Evolutionary conservation across 2,329 filamentous ascomycete species (phyloP).

Genomic region (Lizonia empirigonia): DNA sequence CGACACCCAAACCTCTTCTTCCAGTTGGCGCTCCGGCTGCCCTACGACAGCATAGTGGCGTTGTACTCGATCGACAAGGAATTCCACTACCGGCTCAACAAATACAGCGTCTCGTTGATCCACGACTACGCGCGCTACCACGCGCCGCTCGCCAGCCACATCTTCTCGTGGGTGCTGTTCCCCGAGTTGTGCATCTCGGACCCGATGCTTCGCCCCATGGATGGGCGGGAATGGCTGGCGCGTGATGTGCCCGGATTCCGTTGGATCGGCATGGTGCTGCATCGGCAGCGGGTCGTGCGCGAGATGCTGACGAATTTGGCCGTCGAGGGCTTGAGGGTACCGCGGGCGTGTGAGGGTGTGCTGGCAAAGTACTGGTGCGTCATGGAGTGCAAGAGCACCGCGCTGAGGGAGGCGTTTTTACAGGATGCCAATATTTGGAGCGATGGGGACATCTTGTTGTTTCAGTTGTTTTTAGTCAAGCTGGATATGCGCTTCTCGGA

Average conservation of each 20-base stretch:
- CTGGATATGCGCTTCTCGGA: constrained; percentile 72
- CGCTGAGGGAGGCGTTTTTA: constrained; percentile 61
- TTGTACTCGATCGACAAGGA: constrained; percentile 50
- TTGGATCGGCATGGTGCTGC: constrained; percentile 70
- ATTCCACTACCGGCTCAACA: constrained; percentile 48
- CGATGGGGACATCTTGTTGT: constrained; percentile 64
- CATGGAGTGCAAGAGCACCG: constrained; percentile 68
- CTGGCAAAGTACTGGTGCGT: constrained; percentile 71
- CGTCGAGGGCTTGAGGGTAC: constrained; percentile 60
- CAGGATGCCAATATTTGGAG: constrained; percentile 61
- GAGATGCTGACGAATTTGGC: constrained; percentile 65
- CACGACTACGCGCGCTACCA: constrained; percentile 59
- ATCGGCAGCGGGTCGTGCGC: constrained; percentile 52
- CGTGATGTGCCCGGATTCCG: constrained; percentile 64
- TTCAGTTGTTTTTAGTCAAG: constrained; percentile 72
- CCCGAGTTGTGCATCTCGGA: constrained; percentile 63
- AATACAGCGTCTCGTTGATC: constrained; percentile 63
- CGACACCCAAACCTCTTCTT: constrained; percentile 46
- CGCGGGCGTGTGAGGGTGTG: constrained; percentile 59
- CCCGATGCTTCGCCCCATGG: constrained; percentile 58
- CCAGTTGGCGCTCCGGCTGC: constrained; percentile 37
- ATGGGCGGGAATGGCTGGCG: constrained; percentile 38
- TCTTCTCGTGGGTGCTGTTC: constrained; percentile 69
- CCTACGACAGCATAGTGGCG: constrained; percentile 27
- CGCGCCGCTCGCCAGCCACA: constrained; percentile 60